phyloP scores from a whole-genome alignment of 768 basidiomycete species.

The Rhizopogon vulgaris region DNA sequence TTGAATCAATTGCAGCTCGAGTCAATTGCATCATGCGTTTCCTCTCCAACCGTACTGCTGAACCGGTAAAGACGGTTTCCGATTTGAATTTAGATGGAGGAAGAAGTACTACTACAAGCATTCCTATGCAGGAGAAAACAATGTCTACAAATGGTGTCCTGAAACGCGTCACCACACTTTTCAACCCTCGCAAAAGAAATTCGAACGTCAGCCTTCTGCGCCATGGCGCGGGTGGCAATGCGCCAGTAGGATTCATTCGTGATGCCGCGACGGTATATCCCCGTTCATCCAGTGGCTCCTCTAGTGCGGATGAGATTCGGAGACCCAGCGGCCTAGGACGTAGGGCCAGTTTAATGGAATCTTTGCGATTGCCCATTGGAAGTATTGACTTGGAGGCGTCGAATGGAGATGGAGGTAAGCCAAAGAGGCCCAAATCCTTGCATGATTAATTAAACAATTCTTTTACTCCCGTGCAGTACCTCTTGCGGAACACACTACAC shows the following conservation, averaged over 20 bases:
- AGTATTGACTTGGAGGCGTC: conserved; percentile 4
- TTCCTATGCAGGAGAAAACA: conserved; percentile 12
- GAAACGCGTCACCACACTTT: conserved; percentile 23
- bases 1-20: background rate
- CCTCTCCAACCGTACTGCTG: conserved; percentile 23
- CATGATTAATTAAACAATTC: conserved; percentile 12
- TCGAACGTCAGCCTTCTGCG: background rate
- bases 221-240: background rate
- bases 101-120: conserved; percentile 3
- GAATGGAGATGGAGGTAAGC: background rate
- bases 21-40: conserved; percentile 17
- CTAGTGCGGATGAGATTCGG: conserved; percentile 23
- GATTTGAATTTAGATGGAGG: conserved; percentile 3
- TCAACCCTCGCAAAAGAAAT: conserved; percentile 17
- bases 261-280: conserved; percentile 13
- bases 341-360: conserved; percentile 21
- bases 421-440: conserved; percentile 11
- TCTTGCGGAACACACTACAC: background rate
- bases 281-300: conserved; percentile 17
- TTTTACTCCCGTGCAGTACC: background rate
- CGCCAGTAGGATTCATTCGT: conserved; percentile 13
- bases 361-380: conserved; percentile 6
- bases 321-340: conserved; percentile 26
- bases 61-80: conserved; percentile 11
- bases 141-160: conserved; percentile 19